phyloP scores from a whole-genome alignment of 2,329 filamentous ascomycete species.

The Hawksworthiomyces lignivorus region DNA sequence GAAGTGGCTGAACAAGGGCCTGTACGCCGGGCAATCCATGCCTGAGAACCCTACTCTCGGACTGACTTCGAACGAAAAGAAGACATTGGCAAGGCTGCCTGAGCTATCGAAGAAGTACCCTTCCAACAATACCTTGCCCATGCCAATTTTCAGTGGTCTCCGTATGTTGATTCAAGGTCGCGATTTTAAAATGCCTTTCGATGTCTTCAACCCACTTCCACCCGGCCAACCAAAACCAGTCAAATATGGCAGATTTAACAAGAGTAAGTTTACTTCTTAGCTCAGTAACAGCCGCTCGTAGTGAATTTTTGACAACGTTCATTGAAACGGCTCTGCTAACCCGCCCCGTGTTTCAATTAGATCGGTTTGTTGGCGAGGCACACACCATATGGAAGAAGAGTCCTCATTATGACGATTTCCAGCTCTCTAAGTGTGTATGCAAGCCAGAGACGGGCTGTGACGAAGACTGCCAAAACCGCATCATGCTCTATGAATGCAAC shows the following conservation, averaged over 20 bases:
- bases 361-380: constrained; percentile 85
- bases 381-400: constrained; percentile 73
- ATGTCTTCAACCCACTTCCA: constrained; percentile 81
- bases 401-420: constrained; percentile 64
- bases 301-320: no score
- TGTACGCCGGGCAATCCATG: constrained; percentile 75
- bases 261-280: constrained; percentile 68
- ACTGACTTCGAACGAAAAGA: constrained; percentile 44
- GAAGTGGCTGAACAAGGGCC: constrained; percentile 71
- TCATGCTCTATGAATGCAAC: constrained; percentile 97
- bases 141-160: constrained; percentile 72
- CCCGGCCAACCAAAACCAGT: constrained; percentile 84
- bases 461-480: constrained; percentile 86
- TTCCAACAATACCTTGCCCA: constrained; percentile 54
- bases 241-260: constrained; percentile 86
- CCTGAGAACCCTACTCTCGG: constrained; percentile 40
- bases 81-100: constrained; percentile 38
- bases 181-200: constrained; percentile 83
- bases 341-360: constrained; percentile 32
- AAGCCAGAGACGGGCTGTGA: constrained; percentile 71
- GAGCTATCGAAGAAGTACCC: constrained; percentile 39
- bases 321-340: no score
- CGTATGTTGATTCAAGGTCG: constrained; percentile 62
- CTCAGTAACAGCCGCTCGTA: no score
- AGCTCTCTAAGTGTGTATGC: constrained; percentile 73